Evolutionary conservation across 176 grass and related monocot species (phyloP), one percentile per base, ranked within the genome.

Genomic region (Triticum turgidum): DNA sequence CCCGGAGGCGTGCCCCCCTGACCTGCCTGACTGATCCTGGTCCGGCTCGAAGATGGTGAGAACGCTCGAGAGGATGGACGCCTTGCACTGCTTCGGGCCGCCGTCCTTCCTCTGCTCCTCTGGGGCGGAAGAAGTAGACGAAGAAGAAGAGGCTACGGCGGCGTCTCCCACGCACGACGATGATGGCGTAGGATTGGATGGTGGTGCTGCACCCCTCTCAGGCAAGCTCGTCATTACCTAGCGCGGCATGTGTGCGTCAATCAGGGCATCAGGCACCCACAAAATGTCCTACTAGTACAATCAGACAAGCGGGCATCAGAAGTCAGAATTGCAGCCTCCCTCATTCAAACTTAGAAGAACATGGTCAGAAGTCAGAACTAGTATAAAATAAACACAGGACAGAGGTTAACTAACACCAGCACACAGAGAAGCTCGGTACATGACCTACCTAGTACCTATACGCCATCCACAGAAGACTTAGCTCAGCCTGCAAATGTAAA

Each of bases 151-250:
- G 2, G 70, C 44, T 69, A 5, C 8, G 15, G 73, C 25, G 8
- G 38, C 7, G 49, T 67, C 88, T 34, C 67, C 82, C 54, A 79
- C 6, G 2, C 0, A 1, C 1, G 78, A 63, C 1, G 79, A 69
- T 0, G 42, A 44, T 11, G 42, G 10, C 10, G 10, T 44, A 44
- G 37, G 76, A 68, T 90, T 21, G 6, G 75, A 77, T 61, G 89
- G 73, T 12, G 25, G 77, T 77, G 77, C 52, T 85, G 67, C 82
- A 85, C 51, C 85, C 62, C 71, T 82, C 68, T 89, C 80, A 86
- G 92, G 97, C 89, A 90, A 94, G 89, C 89, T 96, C 88, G 82
- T 96, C 97, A 97, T 96, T 74, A 94, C 92, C 94, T 99, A 94
- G 49, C 33, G 69, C 59, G 37, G 45, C 77, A 89, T 89, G 73